Evolutionary conservation across 1,284 basidiomycete genomes (phyloP), one percentile per base, ranked within the genome.

Genomic region (Leucoagaricus sp.): DNA sequence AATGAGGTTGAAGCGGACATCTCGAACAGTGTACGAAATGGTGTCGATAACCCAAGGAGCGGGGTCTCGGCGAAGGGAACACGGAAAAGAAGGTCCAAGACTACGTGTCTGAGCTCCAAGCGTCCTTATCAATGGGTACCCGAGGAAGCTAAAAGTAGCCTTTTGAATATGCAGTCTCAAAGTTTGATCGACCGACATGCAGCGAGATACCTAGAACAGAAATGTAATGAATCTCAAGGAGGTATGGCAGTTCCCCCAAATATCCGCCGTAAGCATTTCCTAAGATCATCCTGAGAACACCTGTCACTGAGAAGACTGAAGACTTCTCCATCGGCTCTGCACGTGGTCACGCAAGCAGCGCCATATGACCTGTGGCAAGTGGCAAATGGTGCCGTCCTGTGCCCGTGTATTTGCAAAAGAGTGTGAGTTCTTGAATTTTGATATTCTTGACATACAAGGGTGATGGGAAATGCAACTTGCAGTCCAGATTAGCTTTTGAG

Each of bases 211-310:
- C 52, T 9, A 47, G 34, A 53, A 38, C 28, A 29, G 38, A 48
- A 29, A 25, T 40, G 36, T 15, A 29, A 47, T 47, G 19, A 21
- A 54, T 45, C 45, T 47, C 21, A 25, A 46, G 29, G 8, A 29
- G 23, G n/a, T 8, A 21, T 7, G 26, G 19, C 8, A 3, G n/a
- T 34, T 52, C 44, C 42, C 51, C 31, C n/a, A 42, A 26, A 46
- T 36, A 38, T 46, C 51, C 42, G 26, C 23, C 10, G 33, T 36
- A n/a, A n/a, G n/a, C n/a, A n/a, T 33, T 17, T 21, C 28, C 42
- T 53, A 42, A 46, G 51, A 53, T 53, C 42, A 45, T 46, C 42
- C 44, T 47, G 33, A 48, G 45, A 48, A 54, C 38, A 17, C 29
- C 36, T 26, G 36, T 47, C 53, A 48, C 8, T 23, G n/a, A 34